These are phyloP conservation scores for Diaporthe capsici DNA, from an alignment of 2,329 filamentous ascomycete genomes.

Conservation along the genomic window DNA sequence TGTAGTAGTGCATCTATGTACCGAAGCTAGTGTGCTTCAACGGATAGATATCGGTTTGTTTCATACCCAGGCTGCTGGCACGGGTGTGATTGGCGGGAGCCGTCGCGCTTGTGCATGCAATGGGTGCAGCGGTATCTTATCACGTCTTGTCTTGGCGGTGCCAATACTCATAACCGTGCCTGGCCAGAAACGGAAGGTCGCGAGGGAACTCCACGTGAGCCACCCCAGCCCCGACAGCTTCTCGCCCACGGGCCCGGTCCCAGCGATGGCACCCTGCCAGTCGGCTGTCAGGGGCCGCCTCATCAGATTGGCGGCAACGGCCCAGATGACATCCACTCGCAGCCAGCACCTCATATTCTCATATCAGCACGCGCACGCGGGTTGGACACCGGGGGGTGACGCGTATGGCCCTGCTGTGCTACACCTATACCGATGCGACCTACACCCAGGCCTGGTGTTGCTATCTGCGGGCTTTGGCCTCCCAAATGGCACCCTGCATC, in stretches of 20 bases:
- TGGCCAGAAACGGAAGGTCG: conserved; percentile 17
- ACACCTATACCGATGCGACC: conserved; percentile 13
- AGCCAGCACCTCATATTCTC: conserved; percentile 23
- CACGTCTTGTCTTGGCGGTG: conserved; percentile 13
- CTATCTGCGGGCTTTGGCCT: conserved; percentile 33
- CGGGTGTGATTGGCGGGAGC: neutral
- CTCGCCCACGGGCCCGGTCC: neutral
- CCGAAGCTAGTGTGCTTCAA: neutral
- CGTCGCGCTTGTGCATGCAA: neutral
- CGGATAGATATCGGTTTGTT: conserved; percentile 1
- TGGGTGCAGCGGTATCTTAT: conserved; percentile 21
- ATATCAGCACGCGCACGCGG: conserved; percentile 27
- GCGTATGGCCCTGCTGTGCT: conserved; percentile 12
- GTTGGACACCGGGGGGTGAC: neutral
- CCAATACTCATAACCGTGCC: conserved; percentile 25
- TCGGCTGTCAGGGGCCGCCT: conserved; percentile 16
- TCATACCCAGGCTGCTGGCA: conserved; percentile 1
- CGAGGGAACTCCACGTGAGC: conserved; percentile 18
- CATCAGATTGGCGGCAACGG: neutral
- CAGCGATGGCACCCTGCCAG: conserved; percentile 5
- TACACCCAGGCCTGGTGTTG: conserved; percentile 2
- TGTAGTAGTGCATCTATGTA: neutral
- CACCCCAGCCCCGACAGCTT: neutral
- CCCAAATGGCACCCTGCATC: conserved; percentile 26
- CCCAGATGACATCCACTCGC: neutral